Conservation (phyloP, 805 yeast genomes). For the Hanseniaspora occidentalis region DNA sequence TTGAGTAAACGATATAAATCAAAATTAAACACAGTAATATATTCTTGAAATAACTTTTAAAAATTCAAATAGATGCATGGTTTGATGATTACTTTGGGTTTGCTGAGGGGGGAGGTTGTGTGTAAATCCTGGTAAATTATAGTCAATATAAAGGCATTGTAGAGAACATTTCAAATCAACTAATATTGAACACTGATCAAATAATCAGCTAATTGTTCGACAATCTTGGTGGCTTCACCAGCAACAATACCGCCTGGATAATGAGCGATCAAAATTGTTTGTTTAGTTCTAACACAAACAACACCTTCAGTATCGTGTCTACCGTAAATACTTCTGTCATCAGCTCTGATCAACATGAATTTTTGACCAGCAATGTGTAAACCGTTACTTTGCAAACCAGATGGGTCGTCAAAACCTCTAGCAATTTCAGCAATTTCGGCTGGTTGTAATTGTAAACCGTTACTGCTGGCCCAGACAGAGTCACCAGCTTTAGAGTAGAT, state of each 20-base stretch:
- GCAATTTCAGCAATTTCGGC: conserved; percentile 67
- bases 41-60: too few relatives aligned
- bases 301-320: conserved; percentile 84
- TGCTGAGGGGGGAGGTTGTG: not conserved
- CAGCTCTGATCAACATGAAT: conserved; percentile 80
- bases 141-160: too few relatives aligned
- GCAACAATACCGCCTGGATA: conserved; percentile 85
- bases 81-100: not conserved
- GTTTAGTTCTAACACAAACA: conserved; percentile 84
- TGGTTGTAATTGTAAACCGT: conserved; percentile 49
- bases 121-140: too few relatives aligned
- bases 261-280: conserved; percentile 87
- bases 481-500: conserved; percentile 92
- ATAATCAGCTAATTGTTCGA: conserved; percentile 92
- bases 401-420: conserved; percentile 68
- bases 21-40: too few relatives aligned
- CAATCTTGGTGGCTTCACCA: conserved; percentile 89
- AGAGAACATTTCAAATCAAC: conserved; percentile 3
- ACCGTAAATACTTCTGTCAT: conserved; percentile 88
- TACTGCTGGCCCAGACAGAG: conserved; percentile 82
- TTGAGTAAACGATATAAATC: too few relatives aligned
- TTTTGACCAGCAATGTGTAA: conserved; percentile 76
- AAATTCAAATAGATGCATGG: not conserved
- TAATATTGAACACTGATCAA: conserved; percentile 79
- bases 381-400: conserved; percentile 72